Percentiles rank a stretch among this genome's conserved stretches.
These are phyloP conservation scores for Plasmodium coatneyi DNA, from an alignment of 169 alveolate genomes.

Conservation along the genomic window DNA sequence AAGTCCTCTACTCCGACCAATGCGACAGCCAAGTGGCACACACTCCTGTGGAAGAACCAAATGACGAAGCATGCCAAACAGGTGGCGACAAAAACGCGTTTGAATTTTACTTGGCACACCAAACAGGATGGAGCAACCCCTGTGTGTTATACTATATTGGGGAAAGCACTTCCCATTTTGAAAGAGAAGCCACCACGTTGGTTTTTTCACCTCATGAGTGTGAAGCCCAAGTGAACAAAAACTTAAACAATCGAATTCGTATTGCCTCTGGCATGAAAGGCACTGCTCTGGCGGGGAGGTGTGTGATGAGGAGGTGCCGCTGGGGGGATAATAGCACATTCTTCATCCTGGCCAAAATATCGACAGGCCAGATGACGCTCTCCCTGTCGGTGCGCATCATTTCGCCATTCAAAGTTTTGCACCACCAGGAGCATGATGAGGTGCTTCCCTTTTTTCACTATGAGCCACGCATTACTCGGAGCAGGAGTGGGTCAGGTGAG, in stretches of 20 bases:
- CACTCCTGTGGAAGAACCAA: not conserved
- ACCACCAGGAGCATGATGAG: not conserved
- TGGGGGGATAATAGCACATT: not conserved
- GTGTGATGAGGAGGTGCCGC: not conserved
- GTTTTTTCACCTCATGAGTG: not conserved
- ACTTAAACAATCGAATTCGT: not conserved
- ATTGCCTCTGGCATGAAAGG: not conserved
- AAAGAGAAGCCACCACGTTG: not conserved
- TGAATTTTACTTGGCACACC: not conserved
- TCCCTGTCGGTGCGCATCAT: not conserved
- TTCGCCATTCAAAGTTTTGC: not conserved
- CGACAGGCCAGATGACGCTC: not conserved
- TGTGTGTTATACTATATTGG: not conserved
- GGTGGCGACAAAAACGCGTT: not conserved
- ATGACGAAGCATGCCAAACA: not conserved
- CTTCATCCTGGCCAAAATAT: not conserved
- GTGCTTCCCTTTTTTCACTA: not conserved
- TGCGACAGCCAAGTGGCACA: not conserved
- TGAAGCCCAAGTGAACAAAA: not conserved
- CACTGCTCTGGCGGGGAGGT: not conserved
- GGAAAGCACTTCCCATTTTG: not conserved
- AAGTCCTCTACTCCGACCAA: not conserved
- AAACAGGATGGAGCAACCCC: not conserved
- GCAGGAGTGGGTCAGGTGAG: not conserved
- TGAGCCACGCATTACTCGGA: not conserved